Conservation (phyloP, 2,329 filamentous ascomycete genomes). For the Tolypocladium capitatum region DNA sequence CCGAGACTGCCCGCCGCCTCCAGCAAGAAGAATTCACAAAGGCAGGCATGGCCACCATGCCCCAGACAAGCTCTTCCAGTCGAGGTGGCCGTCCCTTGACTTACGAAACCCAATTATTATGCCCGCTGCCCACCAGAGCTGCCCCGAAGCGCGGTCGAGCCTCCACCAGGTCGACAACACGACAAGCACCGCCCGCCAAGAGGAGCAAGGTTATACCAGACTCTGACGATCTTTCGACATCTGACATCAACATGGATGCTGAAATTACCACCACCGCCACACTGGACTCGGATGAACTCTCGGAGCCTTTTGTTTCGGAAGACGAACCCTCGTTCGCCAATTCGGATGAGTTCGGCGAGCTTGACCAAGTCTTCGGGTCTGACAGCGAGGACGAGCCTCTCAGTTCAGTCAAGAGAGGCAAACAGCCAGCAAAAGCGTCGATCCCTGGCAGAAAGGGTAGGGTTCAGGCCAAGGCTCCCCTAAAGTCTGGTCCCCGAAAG, state of each 20-base stretch:
- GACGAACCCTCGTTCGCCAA: slow-evolving; percentile 7
- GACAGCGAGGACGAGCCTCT: slow-evolving; percentile 18
- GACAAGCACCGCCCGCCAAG: slow-evolving; percentile 14
- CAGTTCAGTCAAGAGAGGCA: slow-evolving; percentile 7
- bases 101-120: slow-evolving; percentile 1
- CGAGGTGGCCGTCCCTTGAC: background rate
- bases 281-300: slow-evolving; percentile 6
- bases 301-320: slow-evolving; percentile 3
- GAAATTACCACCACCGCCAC: slow-evolving; percentile 15
- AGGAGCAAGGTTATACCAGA: slow-evolving; percentile 15
- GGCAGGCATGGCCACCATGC: background rate
- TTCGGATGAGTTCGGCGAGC: slow-evolving; percentile 6
- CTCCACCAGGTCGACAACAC: slow-evolving; percentile 7
- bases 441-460: background rate
- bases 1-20: slow-evolving; percentile 18
- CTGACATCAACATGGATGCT: slow-evolving; percentile 17
- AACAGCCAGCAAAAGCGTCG: slow-evolving; percentile 2
- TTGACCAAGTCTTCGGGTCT: slow-evolving; percentile 5
- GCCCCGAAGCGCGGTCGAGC: slow-evolving; percentile 13
- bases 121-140: slow-evolving; percentile 3
- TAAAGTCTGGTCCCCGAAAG: background rate
- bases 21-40: slow-evolving; percentile 20
- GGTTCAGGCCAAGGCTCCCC: background rate
- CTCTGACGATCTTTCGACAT: slow-evolving; percentile 12
- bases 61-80: slow-evolving; percentile 2